phyloP scores from a whole-genome alignment of 2,329 filamentous ascomycete species.

The Colletotrichum destructivum region DNA sequence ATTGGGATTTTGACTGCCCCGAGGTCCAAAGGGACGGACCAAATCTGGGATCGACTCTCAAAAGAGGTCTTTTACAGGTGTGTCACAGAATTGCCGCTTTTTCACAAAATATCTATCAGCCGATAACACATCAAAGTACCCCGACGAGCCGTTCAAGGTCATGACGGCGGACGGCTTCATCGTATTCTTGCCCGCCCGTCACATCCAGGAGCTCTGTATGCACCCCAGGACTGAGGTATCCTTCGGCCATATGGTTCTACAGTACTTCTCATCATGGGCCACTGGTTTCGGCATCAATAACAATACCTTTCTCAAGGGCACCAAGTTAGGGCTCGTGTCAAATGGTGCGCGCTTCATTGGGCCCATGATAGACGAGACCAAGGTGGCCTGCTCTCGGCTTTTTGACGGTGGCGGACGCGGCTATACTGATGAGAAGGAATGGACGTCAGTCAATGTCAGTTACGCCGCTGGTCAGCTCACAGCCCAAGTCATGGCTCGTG shows the following conservation, averaged over 20 bases:
- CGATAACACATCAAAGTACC: constrained; percentile 22
- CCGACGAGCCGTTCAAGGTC: constrained; percentile 24
- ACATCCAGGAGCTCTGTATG: constrained; percentile 28
- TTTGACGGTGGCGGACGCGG: background rate
- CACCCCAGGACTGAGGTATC: constrained; percentile 21
- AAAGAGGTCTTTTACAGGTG: constrained; percentile 19
- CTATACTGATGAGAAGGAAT: background rate
- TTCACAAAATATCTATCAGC: background rate
- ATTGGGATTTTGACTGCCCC: constrained; percentile 23
- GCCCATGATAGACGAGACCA: constrained; percentile 25
- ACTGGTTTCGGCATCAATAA: constrained; percentile 23
- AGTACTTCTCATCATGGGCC: constrained; percentile 24
- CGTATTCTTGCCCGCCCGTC: constrained; percentile 16
- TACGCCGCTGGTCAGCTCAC: constrained; percentile 25
- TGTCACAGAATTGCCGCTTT: background rate
- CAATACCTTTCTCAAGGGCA: constrained; percentile 17
- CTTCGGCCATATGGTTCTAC: constrained; percentile 21
- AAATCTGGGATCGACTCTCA: constrained; percentile 18
- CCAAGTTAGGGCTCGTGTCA: constrained; percentile 17
- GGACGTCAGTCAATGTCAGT: constrained; percentile 23
- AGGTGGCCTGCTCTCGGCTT: constrained; percentile 10
- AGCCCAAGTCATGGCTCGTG: constrained; percentile 20
- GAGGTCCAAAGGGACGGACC: constrained; percentile 21
- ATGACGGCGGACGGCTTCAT: constrained; percentile 21
- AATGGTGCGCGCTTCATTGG: constrained; percentile 17